Percentiles rank a stretch among this genome's conserved stretches.
These are phyloP conservation scores for Eurotiales sp. DNA, from an alignment of 2,329 filamentous ascomycete species.

Conservation along the genomic window DNA sequence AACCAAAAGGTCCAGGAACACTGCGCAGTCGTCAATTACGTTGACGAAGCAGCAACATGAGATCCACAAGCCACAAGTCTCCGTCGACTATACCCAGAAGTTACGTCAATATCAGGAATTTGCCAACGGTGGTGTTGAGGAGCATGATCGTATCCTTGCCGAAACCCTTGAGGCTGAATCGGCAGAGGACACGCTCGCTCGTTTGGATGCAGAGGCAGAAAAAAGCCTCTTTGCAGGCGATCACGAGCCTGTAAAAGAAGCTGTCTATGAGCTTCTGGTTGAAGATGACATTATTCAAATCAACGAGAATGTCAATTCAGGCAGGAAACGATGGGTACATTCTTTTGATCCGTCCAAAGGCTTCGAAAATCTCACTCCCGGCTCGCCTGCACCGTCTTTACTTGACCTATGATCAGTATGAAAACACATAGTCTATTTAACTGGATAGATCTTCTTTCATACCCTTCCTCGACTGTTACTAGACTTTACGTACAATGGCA, in stretches of 20 bases:
- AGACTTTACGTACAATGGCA: too few species aligned
- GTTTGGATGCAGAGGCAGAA: constrained; percentile 18
- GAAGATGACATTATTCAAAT: background rate
- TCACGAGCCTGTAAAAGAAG: background rate
- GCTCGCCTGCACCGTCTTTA: background rate
- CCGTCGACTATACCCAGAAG: background rate
- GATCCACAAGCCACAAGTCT: background rate
- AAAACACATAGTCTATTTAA: background rate
- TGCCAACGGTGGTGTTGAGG: constrained; percentile 28
- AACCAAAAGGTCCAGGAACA: background rate
- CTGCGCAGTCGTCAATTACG: background rate
- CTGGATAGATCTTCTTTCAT: too few species aligned
- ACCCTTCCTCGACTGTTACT: too few species aligned
- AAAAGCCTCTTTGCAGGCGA: constrained; percentile 18
- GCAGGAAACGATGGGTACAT: constrained; percentile 3
- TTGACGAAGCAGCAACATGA: background rate
- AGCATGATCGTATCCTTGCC: constrained; percentile 24
- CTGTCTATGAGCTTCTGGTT: background rate
- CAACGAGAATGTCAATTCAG: background rate
- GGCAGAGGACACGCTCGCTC: constrained; percentile 15
- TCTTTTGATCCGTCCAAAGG: background rate
- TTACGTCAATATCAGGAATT: constrained; percentile 24
- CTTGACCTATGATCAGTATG: constrained; percentile 2
- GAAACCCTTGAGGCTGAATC: constrained; percentile 15
- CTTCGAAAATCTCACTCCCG: background rate